Percentiles rank a stretch among this genome's conserved stretches.
phyloP scores from a whole-genome alignment of 2,329 filamentous ascomycete genomes.

The Aschersonia sp. region DNA sequence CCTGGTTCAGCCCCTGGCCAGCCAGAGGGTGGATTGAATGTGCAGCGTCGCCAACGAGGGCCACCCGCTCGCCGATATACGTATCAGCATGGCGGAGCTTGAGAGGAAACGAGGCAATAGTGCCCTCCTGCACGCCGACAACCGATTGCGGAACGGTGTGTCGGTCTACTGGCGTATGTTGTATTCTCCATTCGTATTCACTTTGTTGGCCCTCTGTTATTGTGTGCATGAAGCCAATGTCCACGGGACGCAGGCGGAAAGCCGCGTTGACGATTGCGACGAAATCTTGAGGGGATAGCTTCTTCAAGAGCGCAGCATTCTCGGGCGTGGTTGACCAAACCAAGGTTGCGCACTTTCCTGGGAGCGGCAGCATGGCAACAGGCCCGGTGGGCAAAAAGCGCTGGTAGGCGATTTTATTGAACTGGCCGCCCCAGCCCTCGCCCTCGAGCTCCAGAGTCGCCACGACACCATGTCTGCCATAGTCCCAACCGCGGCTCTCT shows the following conservation, averaged over 20 bases:
- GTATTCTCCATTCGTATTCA: constrained; percentile 73
- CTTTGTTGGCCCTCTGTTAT: constrained; percentile 43
- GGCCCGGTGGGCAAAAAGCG: constrained; percentile 88
- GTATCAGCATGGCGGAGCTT: constrained; percentile 87
- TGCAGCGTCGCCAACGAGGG: constrained; percentile 84
- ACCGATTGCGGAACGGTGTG: constrained; percentile 50
- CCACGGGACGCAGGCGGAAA: constrained; percentile 66
- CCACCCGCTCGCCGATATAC: constrained; percentile 81
- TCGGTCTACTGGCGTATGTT: constrained; percentile 47
- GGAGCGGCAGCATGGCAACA: constrained; percentile 79
- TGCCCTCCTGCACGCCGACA: constrained; percentile 59
- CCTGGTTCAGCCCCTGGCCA: constrained; percentile 88
- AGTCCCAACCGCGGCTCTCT: constrained; percentile 80
- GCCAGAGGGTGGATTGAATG: constrained; percentile 92
- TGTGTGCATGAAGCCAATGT: constrained; percentile 72
- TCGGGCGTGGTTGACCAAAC: constrained; percentile 89
- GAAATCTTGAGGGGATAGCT: constrained; percentile 58
- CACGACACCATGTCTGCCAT: constrained; percentile 77
- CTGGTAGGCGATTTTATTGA: constrained; percentile 72
- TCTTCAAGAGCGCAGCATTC: constrained; percentile 67
- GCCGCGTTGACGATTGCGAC: constrained; percentile 83
- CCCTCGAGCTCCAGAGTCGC: constrained; percentile 67
- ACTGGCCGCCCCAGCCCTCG: constrained; percentile 36
- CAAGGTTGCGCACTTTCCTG: constrained; percentile 66
- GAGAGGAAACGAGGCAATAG: constrained; percentile 79